These are phyloP conservation scores for Haematococcus sp. DNA, from an alignment of 139 green algal species.

Conservation along the genomic window DNA sequence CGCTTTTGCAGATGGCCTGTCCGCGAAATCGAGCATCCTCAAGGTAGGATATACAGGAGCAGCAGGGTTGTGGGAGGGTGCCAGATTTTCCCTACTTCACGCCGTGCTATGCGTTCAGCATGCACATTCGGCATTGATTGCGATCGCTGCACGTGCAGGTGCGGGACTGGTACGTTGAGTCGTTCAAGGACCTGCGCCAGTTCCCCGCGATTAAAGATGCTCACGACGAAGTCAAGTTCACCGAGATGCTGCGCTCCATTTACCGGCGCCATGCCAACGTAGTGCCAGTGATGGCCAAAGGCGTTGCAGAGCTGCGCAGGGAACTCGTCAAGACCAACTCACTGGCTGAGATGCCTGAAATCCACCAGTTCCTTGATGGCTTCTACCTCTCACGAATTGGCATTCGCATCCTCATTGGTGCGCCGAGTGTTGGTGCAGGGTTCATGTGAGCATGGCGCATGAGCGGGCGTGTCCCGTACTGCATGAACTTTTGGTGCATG, in stretches of 20 bases:
- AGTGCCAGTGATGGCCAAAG: conserved; percentile 92
- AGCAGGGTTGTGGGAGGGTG: too few species aligned
- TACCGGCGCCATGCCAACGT: conserved; percentile 80
- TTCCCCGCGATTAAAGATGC: conserved; percentile 70
- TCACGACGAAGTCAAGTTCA: conserved; percentile 89
- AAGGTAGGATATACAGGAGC: conserved; percentile 62
- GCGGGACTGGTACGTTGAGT: conserved; percentile 98
- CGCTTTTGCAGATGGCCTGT: conserved; percentile 70
- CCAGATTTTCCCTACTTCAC: too few species aligned
- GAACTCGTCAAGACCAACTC: conserved; percentile 24
- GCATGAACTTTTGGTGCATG: too few species aligned
- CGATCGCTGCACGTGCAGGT: conserved; percentile 56
- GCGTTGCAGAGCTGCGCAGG: conserved; percentile 71
- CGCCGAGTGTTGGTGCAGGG: not conserved
- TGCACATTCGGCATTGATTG: not conserved
- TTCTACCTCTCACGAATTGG: conserved; percentile 98
- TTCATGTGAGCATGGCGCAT: too few species aligned
- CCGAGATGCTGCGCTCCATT: conserved; percentile 33
- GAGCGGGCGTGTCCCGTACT: too few species aligned
- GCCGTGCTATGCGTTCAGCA: not conserved
- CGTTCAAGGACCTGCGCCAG: conserved; percentile 86
- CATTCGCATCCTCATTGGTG: conserved; percentile 97
- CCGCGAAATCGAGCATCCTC: conserved; percentile 80
- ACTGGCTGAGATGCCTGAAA: conserved; percentile 89
- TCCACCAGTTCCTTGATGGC: conserved; percentile 97